Evolutionary conservation across 805 yeast species (phyloP), one percentile per base, ranked within the genome.

Genomic region (Maudiozyma saulgeensis): DNA sequence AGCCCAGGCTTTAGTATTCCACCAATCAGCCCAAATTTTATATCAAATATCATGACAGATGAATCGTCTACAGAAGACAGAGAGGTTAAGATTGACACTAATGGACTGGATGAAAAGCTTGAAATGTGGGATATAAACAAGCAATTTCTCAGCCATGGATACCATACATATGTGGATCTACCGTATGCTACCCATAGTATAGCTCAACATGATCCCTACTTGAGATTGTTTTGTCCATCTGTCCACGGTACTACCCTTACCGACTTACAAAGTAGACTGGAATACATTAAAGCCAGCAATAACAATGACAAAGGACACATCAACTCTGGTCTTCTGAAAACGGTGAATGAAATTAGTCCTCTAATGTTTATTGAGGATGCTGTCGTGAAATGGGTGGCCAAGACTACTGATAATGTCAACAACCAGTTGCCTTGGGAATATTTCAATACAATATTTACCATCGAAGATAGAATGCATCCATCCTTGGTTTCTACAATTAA

Each of bases 111-210:
- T 23, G 21, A 34, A 25, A 43, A 47, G 43, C 7, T 41, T 6
- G 21, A 47, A 12, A 28, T 53, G 21, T 53, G 54, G 56, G 35
- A 53, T 35, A 34, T 49, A 4, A 47, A 49, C 9, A 51, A 53
- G 19, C 51, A 39, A 38, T 44, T 51, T 41, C 44, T 53, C 12
- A 23, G 42, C 8, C 47, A 40, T 28, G 49, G 50, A 32, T 28
- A 43, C 18, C 41, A 39, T 16, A 46, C 52, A 11, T 51, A 48
- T 23, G 23, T 51, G 13, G 56, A 53, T 19, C 42, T 42, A 18
- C 52, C 56, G 1, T 51, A 48, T 47, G 51, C 47, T 7, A 23
- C 42, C 3, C 56, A 51, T 41, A 49, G 51, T 28, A 39, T 48
- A 11, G 35, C 50, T 23, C 56, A 53, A 45, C 21, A 35, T 13